Evolutionary conservation across 2,329 filamentous ascomycete species (phyloP), one percentile per base, ranked within the genome.

Genomic region (Cercospora berteroae): DNA sequence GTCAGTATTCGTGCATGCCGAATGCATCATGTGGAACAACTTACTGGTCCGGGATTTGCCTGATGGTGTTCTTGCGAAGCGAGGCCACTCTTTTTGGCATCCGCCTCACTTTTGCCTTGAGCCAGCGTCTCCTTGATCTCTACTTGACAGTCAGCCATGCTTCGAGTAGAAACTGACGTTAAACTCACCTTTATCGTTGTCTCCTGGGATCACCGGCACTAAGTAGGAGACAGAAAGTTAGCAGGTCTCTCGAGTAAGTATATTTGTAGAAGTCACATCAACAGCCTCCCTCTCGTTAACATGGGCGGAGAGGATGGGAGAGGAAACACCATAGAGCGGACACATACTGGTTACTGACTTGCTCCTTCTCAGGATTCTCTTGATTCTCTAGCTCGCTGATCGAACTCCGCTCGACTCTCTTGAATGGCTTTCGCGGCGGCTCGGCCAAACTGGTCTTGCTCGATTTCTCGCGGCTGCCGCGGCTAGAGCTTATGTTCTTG

Each of bases 31-130:
- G 20, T 7, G 55, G 10, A 25, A 50, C 7, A 6, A 55, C 67
- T 39, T 39, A 80, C 82, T 3, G 81, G 81, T 18, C 82, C 83
- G 33, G 77, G 80, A 69, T 80, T 80, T 13, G 80, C 80, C 67
- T 79, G 77, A 75, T 83, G 80, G 60, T 81, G 77, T 42, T 79
- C 70, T 12, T 76, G 74, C 42, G 76, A 73, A 2, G 78, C 77
- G 59, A 75, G 76, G 39, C 65, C 66, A 27, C 42, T 63, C 60
- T 72, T 71, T 57, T 67, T 66, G 25, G 58, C 66, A 33, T 69
- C 64, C 7, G 70, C 70, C 16, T 69, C 67, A 29, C 63, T 69
- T 31, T 66, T 68, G 52, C 68, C 70, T 52, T 70, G 57, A 12
- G 65, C 66, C 5, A 72, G 65, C 65, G 60, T 65, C 50, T 69